phyloP scores from a whole-genome alignment of 1,139 yeast species.

The Lodderomyces margitis region DNA sequence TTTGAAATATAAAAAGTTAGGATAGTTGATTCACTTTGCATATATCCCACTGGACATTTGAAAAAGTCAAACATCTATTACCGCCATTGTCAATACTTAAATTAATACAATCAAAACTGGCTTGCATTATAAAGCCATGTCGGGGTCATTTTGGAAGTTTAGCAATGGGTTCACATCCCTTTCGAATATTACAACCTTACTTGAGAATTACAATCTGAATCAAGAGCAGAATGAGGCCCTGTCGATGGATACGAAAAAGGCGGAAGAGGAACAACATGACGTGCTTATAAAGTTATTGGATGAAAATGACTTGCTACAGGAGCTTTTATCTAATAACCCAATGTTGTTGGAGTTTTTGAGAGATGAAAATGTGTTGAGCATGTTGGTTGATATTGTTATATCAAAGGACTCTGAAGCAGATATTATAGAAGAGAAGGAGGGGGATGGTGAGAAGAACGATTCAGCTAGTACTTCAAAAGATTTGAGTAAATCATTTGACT shows the following conservation, averaged over 20 bases:
- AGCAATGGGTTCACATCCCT: conserved; percentile 80
- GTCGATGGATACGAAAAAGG: conserved; percentile 14
- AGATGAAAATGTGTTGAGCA: conserved; percentile 64
- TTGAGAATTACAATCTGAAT: conserved; percentile 50
- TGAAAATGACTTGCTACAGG: conserved; percentile 84
- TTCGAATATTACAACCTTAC: conserved; percentile 69
- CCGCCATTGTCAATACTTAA: too few relatives aligned
- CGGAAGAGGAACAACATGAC: conserved; percentile 14
- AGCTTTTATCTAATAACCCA: conserved; percentile 78
- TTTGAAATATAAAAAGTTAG: too few relatives aligned
- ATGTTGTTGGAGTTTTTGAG: conserved; percentile 77
- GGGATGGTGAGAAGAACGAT: conserved; percentile 5
- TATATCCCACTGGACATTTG: too few relatives aligned
- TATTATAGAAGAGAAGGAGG: conserved; percentile 2
- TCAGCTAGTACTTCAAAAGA: not conserved
- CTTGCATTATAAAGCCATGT: conserved; percentile 41
- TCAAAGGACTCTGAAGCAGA: conserved; percentile 24
- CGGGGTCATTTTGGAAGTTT: conserved; percentile 89
- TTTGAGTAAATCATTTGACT: conserved; percentile 8
- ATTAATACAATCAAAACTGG: too few relatives aligned
- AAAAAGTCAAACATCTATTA: too few relatives aligned
- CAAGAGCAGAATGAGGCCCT: conserved; percentile 21
- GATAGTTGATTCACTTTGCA: too few relatives aligned
- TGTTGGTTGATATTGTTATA: conserved; percentile 67
- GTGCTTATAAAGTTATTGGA: conserved; percentile 70